phyloP scores from a whole-genome alignment of 306 rosid genomes.

The Gastrolobium bilobum region DNA sequence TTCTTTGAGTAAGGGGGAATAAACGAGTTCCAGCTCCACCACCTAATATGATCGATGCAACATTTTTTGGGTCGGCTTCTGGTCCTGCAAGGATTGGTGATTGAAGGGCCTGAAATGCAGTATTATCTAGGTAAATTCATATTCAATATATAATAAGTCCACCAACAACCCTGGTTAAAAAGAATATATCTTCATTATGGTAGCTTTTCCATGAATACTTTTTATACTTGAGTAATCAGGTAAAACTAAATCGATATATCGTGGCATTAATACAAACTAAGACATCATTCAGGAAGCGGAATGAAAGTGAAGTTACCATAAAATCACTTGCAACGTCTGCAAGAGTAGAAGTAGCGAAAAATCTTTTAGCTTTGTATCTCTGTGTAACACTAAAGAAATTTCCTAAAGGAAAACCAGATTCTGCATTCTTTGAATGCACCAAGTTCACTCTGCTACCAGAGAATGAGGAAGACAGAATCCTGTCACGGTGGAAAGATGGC shows the following conservation, averaged over 20 bases:
- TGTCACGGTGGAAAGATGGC: constrained; percentile 41
- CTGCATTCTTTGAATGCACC: constrained; percentile 48
- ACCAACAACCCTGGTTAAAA: neutral
- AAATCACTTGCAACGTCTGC: constrained; percentile 60
- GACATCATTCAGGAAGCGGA: constrained; percentile 13
- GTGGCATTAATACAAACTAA: constrained; percentile 2
- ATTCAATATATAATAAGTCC: constrained; percentile 30
- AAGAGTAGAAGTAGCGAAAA: constrained; percentile 50
- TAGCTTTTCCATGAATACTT: constrained; percentile 13
- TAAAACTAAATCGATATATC: constrained; percentile 12
- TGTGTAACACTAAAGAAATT: constrained; percentile 37
- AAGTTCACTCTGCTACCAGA: constrained; percentile 46
- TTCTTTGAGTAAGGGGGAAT: constrained; percentile 65
- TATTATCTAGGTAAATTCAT: constrained; percentile 4
- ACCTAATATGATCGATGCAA: constrained; percentile 65
- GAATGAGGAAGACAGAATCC: constrained; percentile 55
- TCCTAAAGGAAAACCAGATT: constrained; percentile 39
- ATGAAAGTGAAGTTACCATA: constrained; percentile 50
- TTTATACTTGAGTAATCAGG: constrained; percentile 21
- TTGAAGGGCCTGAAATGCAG: constrained; percentile 57
- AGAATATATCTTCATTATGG: neutral
- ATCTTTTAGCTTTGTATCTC: constrained; percentile 49
- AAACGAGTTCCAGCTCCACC: constrained; percentile 72
- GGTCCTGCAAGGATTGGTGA: constrained; percentile 49
- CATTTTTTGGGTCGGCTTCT: constrained; percentile 57